Base-by-base conservation (phyloP, 805 yeast genomes). In the Cyberlindnera maclurae region DNA sequence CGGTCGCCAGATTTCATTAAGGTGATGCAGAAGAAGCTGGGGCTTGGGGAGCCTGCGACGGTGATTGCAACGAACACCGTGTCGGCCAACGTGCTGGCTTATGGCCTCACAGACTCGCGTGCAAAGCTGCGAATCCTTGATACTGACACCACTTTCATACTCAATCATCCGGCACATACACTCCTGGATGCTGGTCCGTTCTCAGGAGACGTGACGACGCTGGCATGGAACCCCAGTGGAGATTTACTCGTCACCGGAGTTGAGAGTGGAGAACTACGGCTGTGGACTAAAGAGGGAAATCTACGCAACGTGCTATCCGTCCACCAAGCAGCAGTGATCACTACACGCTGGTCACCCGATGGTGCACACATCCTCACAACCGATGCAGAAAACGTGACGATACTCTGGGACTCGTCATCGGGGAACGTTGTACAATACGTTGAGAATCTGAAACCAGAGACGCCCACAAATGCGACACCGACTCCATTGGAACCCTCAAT, bases 251-350 rank as follows among this genome's bases (percentile, higher is more conserved):
- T 82, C 12, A 81, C 89, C 0, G 82, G 79, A 3, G 69, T 79
- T 2, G 75, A 70, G 39, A 70, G 70, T 51, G 96, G 96, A 12
- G 90, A 82, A 49, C 51, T 88, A 8, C 63, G 90, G 40, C 64
- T 84, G n/a, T 88, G 95, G 95, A 71, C 79, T 10, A 66, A 73
- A 0, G 80, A 76, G 34, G 95, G 95, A 0, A 69, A 71, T 24
- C 63, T 86, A 29, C 65, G 73, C 42, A 79, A 77, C 36, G 71
- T 73, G 1, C 58, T 78, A 49, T 65, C 69, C 18, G 54, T 71
- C 28, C 84, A 78, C 47, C 64, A 67, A 32, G 57, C 73, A 3
- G 75, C 89, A 0, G 68, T 87, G 1, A 50, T 77, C 9, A 54
- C 67, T 2, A 60, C 82, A 4, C 57, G 64, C 38, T 87, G 95